Conservation (phyloP, 495 filamentous ascomycete genomes). For the Aspergillus nidulans region DNA sequence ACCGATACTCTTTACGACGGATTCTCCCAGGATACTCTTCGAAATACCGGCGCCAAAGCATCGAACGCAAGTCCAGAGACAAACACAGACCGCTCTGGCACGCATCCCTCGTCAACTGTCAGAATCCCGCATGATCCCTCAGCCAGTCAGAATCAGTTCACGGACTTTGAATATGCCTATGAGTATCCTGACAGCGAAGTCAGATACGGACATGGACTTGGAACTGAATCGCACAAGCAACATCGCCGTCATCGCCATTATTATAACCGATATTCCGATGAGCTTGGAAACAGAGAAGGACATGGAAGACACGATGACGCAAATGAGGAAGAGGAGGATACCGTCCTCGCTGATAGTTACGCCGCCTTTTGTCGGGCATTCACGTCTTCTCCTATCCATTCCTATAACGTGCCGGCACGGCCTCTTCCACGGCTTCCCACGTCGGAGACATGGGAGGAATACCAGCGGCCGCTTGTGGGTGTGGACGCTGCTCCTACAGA, state of each 20-base stretch:
- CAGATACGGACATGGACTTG: background rate
- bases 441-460: background rate
- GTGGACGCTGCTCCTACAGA: background rate
- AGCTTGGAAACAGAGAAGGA: background rate
- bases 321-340: background rate
- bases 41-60: background rate
- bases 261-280: background rate
- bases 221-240: background rate
- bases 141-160: background rate
- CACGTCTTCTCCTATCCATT: background rate
- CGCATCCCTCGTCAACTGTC: background rate
- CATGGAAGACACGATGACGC: background rate
- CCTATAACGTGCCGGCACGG: background rate
- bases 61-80: background rate
- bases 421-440: background rate
- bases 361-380: conserved; percentile 22
- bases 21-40: background rate
- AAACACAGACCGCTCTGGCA: background rate
- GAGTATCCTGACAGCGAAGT: background rate
- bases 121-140: background rate
- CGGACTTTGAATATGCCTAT: background rate
- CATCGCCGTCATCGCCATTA: background rate
- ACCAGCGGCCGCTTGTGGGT: background rate
- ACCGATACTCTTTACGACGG: background rate
- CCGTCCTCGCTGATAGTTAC: conserved; percentile 18